These are phyloP conservation scores for Candida argentea DNA, from an alignment of 805 yeast genomes.

Conservation along the genomic window DNA sequence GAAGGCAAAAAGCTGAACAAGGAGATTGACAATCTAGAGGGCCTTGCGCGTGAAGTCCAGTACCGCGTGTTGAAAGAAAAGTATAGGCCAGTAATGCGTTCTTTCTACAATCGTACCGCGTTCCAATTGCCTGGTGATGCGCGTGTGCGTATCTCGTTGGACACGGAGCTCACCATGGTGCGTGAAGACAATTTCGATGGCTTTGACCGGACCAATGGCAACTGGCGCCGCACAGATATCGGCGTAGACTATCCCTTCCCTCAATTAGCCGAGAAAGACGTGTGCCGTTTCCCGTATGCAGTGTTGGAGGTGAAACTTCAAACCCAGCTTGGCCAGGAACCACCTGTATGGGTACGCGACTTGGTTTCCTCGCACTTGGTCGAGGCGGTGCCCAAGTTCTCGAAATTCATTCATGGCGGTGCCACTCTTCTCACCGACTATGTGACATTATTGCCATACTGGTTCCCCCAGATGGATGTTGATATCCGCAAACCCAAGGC, in stretches of 20 bases:
- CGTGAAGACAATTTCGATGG: conserved; percentile 98
- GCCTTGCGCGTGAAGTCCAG: conserved; percentile 87
- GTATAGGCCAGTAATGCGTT: conserved; percentile 88
- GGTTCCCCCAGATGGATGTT: conserved; percentile 95
- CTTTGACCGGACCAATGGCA: conserved; percentile 73
- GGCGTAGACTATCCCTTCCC: conserved; percentile 95
- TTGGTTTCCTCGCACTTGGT: conserved; percentile 86
- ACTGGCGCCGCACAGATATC: conserved; percentile 98
- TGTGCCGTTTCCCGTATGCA: conserved; percentile 94
- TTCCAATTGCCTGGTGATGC: conserved; percentile 99
- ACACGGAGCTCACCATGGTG: conserved; percentile 94
- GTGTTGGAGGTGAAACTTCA: conserved; percentile 95
- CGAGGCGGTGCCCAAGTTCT: conserved; percentile 96
- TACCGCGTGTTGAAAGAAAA: conserved; percentile 77
- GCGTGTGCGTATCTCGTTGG: conserved; percentile 94
- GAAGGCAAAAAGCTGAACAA: conserved; percentile 82
- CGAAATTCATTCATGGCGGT: conserved; percentile 94
- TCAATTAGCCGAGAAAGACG: conserved; percentile 75
- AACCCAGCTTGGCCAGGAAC: conserved; percentile 97
- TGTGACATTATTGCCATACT: conserved; percentile 82
- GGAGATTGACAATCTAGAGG: conserved; percentile 88
- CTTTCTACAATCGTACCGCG: conserved; percentile 96
- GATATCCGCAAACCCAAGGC: conserved; percentile 85
- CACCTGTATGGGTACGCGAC: conserved; percentile 95
- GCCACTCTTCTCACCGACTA: conserved; percentile 83